Conservation (phyloP, 495 filamentous ascomycete genomes). For the Penicilliopsis zonata region DNA sequence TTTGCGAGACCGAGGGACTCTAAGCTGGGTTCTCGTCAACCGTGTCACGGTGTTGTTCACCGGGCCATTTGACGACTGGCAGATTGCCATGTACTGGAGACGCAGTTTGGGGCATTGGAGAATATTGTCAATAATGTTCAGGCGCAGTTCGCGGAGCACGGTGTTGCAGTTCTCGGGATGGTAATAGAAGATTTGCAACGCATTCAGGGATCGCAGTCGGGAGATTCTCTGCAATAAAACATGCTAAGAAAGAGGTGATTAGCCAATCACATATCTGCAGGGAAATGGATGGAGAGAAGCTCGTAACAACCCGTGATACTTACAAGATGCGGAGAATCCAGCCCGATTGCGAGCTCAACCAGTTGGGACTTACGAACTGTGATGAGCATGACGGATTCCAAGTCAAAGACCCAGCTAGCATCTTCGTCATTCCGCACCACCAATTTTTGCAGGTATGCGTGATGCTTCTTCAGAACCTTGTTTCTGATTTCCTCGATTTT, state of each 20-base stretch:
- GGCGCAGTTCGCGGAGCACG: conserved; percentile 1
- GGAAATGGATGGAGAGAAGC: not conserved
- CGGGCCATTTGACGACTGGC: not conserved
- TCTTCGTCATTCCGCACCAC: conserved; percentile 26
- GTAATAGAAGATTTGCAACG: conserved; percentile 6
- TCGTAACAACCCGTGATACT: conserved; percentile 8
- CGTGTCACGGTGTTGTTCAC: not conserved
- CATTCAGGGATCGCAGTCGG: conserved; percentile 3
- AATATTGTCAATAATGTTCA: conserved; percentile 2
- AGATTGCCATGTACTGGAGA: conserved; percentile 5
- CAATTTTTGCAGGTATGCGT: conserved; percentile 10
- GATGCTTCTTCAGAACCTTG: conserved; percentile 21
- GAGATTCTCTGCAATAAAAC: conserved; percentile 4
- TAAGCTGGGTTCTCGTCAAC: not conserved
- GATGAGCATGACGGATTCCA: conserved; percentile 34
- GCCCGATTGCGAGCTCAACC: conserved; percentile 40
- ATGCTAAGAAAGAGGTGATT: conserved; percentile 2
- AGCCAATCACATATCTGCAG: not conserved
- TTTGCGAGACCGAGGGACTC: not conserved
- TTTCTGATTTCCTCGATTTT: conserved; percentile 41
- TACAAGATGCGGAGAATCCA: conserved; percentile 39
- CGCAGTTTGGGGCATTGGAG: conserved; percentile 1
- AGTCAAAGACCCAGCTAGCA: conserved; percentile 40
- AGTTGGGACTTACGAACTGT: conserved; percentile 32
- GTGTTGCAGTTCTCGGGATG: conserved; percentile 1